These are phyloP conservation scores for Magnaporthiopsis rhizophila DNA, from an alignment of 2,329 filamentous ascomycete genomes.

Conservation along the genomic window DNA sequence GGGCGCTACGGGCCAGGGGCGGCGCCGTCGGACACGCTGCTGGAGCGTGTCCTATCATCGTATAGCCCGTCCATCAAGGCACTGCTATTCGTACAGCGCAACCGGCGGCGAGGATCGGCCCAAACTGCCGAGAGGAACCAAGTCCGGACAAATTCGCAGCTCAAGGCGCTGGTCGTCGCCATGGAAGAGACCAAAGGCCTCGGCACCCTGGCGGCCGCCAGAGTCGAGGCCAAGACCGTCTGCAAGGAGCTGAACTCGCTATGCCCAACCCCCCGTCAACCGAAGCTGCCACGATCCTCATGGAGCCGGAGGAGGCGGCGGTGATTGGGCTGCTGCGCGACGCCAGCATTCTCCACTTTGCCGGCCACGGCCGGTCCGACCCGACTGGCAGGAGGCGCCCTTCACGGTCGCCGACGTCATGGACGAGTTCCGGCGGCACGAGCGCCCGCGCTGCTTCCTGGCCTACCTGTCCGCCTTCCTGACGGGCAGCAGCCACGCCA, in stretches of 20 bases:
- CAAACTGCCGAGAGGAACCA: neutral
- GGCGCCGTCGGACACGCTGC: neutral
- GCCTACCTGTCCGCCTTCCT: constrained; percentile 31
- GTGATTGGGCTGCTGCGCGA: constrained; percentile 16
- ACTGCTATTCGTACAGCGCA: neutral
- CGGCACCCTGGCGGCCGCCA: neutral
- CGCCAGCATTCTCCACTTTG: constrained; percentile 33
- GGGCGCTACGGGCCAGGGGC: neutral
- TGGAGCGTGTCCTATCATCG: neutral
- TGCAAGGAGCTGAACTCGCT: neutral
- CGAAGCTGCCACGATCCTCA: neutral
- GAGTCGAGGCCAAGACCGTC: neutral
- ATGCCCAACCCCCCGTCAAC: neutral
- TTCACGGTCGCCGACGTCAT: constrained; percentile 16
- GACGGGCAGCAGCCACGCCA: constrained; percentile 19
- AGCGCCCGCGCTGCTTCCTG: constrained; percentile 21
- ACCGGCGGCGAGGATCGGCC: neutral
- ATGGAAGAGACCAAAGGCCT: neutral
- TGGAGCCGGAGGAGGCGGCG: constrained; percentile 12
- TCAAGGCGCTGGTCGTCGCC: neutral
- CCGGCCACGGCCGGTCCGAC: constrained; percentile 27
- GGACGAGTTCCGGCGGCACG: constrained; percentile 1
- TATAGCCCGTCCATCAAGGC: constrained; percentile 3
- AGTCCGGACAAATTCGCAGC: neutral
- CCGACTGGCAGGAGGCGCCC: constrained; percentile 16